Conservation (phyloP, 345 rosid genomes). For the Balakata baccata region DNA sequence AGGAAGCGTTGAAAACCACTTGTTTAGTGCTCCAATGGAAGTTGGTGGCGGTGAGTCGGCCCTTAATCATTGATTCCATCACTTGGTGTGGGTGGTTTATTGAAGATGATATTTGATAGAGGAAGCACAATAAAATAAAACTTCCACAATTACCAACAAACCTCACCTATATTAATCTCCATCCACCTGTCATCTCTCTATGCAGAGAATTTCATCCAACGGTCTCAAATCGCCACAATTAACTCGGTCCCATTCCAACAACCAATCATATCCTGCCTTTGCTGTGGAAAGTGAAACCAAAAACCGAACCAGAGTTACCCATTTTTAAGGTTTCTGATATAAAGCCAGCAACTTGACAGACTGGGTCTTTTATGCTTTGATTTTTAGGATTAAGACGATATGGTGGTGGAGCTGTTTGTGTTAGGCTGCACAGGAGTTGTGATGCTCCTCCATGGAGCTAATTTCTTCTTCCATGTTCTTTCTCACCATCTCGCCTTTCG, state of each 20-base stretch:
- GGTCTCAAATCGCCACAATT: neutral
- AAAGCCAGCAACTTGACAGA: neutral
- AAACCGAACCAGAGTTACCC: neutral
- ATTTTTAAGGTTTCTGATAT: neutral
- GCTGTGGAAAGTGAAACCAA: neutral
- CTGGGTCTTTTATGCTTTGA: neutral
- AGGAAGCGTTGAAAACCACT: neutral
- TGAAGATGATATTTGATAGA: neutral
- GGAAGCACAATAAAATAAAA: no score
- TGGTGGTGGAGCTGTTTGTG: conserved; percentile 51
- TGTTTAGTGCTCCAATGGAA: neutral
- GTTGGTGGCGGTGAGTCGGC: conserved; percentile 9
- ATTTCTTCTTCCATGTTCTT: conserved; percentile 55
- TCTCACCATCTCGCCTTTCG: conserved; percentile 48
- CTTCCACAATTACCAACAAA: no score
- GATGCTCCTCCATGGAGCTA: conserved; percentile 62
- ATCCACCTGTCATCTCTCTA: neutral
- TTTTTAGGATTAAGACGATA: neutral
- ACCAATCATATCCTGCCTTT: neutral
- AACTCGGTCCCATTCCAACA: neutral
- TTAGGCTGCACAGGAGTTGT: conserved; percentile 56
- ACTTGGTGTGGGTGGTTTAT: neutral
- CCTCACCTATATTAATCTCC: neutral
- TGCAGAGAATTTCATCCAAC: neutral
- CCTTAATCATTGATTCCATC: neutral